Percentiles rank a stretch among this genome's conserved stretches.
These are phyloP conservation scores for Platanthera guangdongensis DNA, from an alignment of 106 monocot genomes.

Conservation along the genomic window DNA sequence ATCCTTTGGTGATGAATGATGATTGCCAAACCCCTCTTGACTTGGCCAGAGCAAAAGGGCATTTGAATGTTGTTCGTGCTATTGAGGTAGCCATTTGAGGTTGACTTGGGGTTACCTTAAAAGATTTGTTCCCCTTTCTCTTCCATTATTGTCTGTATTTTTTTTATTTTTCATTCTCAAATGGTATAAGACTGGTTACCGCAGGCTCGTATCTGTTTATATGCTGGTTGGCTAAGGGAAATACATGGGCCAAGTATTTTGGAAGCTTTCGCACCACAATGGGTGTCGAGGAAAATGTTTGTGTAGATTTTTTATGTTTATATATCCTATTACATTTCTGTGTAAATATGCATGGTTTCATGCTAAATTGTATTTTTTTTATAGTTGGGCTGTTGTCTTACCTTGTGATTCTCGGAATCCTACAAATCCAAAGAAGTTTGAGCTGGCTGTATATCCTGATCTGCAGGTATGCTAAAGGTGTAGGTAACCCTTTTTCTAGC, in stretches of 20 bases:
- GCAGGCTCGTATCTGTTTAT: conserved; percentile 65
- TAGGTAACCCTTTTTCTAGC: neutral
- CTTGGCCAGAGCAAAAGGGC: conserved; percentile 74
- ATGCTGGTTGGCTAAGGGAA: conserved; percentile 83
- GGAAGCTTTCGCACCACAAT: conserved; percentile 58
- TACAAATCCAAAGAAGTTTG: conserved; percentile 51
- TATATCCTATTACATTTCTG: neutral
- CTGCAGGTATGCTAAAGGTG: conserved; percentile 41
- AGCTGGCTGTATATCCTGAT: conserved; percentile 69
- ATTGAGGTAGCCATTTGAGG: conserved; percentile 51
- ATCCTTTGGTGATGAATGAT: conserved; percentile 71
- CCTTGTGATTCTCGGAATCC: conserved; percentile 60
- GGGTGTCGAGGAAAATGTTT: conserved; percentile 73
- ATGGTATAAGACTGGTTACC: conserved; percentile 2
- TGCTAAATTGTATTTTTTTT: conserved; percentile 6
- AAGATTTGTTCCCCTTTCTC: neutral
- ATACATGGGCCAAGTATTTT: conserved; percentile 61
- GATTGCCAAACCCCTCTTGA: conserved; percentile 89
- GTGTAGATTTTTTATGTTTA: neutral
- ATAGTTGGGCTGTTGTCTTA: conserved; percentile 83
- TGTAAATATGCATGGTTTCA: neutral
- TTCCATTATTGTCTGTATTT: neutral
- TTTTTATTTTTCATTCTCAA: neutral
- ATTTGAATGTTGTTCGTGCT: conserved; percentile 67
- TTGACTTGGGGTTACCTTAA: neutral